Evolutionary conservation across 331 rosid species (phyloP).

Genomic region (Arachis monticola): DNA sequence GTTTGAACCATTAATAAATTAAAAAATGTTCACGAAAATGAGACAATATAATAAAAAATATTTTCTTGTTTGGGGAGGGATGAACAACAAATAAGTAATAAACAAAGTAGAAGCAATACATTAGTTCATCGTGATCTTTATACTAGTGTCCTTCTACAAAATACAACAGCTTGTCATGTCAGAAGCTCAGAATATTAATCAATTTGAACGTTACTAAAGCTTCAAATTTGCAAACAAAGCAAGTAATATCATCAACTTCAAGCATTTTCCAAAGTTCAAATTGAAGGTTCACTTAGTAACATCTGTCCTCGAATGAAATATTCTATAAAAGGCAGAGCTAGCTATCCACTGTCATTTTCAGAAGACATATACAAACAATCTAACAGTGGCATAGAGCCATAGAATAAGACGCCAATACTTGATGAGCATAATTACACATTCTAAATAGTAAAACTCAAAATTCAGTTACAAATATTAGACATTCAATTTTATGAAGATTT

Average conservation of each 20-base stretch:
- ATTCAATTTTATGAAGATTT: neutral
- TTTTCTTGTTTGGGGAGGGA: neutral
- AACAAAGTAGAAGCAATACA: constrained; percentile 23
- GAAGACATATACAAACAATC: neutral
- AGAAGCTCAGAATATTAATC: neutral
- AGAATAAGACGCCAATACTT: neutral
- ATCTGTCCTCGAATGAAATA: neutral
- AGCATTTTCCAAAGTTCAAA: neutral
- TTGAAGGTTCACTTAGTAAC: neutral
- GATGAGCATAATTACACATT: neutral
- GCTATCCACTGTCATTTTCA: neutral
- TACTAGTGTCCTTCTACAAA: constrained; percentile 21
- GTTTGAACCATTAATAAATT: constrained; percentile 1
- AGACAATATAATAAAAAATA: neutral
- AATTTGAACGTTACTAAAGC: neutral
- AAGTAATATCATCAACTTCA: constrained; percentile 10
- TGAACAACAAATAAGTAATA: neutral
- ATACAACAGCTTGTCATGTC: constrained; percentile 10
- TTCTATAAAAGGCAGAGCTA: neutral
- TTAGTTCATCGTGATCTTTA: constrained; percentile 1
- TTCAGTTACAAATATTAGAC: neutral
- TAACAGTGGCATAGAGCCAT: neutral
- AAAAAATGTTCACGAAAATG: constrained; percentile 2
- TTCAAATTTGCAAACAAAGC: constrained; percentile 15
- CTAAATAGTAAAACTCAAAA: neutral